A percentile compares a stretch with the other conserved stretches of the same genome.
Conservation (phyloP, 768 basidiomycete species). For the Leccinum incarnatum region DNA sequence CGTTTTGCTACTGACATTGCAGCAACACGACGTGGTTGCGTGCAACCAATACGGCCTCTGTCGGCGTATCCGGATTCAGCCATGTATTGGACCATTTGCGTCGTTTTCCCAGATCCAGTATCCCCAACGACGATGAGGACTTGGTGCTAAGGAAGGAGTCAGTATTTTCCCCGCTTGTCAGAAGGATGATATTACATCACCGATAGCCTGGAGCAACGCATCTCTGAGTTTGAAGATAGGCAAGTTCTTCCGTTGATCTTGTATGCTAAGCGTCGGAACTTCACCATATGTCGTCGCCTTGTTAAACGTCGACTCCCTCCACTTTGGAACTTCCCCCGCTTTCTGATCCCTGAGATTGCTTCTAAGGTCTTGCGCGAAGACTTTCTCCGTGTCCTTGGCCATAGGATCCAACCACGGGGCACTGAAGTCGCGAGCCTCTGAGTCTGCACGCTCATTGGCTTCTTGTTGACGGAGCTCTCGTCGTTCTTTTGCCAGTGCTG, state of each 20-base stretch:
- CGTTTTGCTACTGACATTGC: conserved; percentile 99
- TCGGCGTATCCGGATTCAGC: conserved; percentile 95
- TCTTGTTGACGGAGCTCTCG: conserved; percentile 94
- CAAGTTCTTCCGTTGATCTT: conserved; percentile 87
- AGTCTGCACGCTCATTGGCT: conserved; percentile 90
- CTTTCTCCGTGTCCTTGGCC: conserved; percentile 80
- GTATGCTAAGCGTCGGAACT: conserved; percentile 84
- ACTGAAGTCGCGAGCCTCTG: conserved; percentile 90
- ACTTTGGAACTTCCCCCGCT: conserved; percentile 78
- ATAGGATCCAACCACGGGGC: conserved; percentile 99
- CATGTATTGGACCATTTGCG: conserved; percentile 98
- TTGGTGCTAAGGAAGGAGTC: conserved; percentile 51
- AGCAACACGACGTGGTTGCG: conserved; percentile 98
- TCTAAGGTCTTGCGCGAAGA: conserved; percentile 92
- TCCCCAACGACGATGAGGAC: conserved; percentile 98
- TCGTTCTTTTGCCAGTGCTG: conserved; percentile 91
- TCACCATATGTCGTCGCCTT: conserved; percentile 96
- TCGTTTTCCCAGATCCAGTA: conserved; percentile 98
- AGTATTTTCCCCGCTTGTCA: conserved; percentile 6
- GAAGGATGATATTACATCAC: conserved; percentile 56
- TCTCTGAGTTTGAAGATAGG: conserved; percentile 96
- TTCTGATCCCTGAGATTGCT: conserved; percentile 80
- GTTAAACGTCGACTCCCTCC: conserved; percentile 92
- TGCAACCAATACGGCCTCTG: conserved; percentile 89
- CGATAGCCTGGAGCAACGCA: conserved; percentile 84